phyloP scores from a whole-genome alignment of 331 rosid species.

The Quercus phellos region DNA sequence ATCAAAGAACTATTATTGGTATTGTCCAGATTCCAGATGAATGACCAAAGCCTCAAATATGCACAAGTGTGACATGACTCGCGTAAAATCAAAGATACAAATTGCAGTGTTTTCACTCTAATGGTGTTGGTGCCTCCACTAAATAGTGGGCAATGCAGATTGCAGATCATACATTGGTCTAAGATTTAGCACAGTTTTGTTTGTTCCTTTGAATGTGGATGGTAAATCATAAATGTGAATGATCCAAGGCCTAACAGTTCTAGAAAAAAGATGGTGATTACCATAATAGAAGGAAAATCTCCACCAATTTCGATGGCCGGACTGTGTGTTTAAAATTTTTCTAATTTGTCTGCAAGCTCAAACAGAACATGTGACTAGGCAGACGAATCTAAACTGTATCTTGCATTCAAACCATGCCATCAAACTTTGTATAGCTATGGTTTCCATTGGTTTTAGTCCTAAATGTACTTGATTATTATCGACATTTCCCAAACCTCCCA shows the following conservation, averaged over 20 bases:
- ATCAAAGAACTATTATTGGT: neutral
- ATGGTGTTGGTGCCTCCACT: neutral
- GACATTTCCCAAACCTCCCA: no score
- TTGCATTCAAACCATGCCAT: neutral
- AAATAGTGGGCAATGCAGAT: neutral
- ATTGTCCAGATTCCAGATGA: neutral
- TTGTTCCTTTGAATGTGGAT: neutral
- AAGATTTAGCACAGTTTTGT: neutral
- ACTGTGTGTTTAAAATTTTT: neutral
- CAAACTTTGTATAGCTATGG: neutral
- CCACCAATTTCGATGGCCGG: neutral
- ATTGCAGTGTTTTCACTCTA: neutral
- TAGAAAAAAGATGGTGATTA: neutral
- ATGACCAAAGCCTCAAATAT: neutral
- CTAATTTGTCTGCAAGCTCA: neutral
- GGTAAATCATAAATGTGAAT: neutral
- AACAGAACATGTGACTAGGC: neutral
- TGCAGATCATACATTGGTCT: neutral
- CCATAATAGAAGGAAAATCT: neutral
- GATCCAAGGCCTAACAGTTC: neutral
- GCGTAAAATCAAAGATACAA: no score
- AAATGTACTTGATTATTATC: no score
- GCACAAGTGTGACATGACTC: neutral
- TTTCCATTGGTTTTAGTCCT: neutral
- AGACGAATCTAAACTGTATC: neutral